A percentile compares a stretch with the other conserved stretches of the same genome.
These are phyloP conservation scores for Emmonsia crescens DNA, from an alignment of 2,329 filamentous ascomycete species.

Conservation along the genomic window DNA sequence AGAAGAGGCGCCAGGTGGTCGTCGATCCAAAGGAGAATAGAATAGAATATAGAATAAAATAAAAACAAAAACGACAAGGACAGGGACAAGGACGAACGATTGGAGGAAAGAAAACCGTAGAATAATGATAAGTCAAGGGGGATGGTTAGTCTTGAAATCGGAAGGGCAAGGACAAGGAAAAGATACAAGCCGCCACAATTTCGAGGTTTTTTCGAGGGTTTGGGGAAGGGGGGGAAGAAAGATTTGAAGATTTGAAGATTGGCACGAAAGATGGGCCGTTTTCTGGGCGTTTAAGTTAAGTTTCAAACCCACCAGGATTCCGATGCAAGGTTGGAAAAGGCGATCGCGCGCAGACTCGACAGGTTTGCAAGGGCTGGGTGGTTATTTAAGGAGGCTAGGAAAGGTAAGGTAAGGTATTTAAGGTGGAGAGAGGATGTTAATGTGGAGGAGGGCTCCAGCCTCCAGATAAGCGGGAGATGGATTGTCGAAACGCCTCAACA, in stretches of 20 bases:
- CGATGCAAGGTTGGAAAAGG: not conserved
- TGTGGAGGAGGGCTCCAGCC: not conserved
- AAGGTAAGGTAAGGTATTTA: not conserved
- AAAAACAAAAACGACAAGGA: too few relatives aligned
- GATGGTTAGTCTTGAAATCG: not conserved
- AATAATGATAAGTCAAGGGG: not conserved
- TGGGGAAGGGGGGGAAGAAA: not conserved
- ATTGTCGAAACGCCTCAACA: not conserved
- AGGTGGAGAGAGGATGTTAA: not conserved
- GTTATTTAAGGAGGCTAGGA: not conserved
- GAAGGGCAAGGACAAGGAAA: not conserved
- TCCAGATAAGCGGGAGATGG: not conserved
- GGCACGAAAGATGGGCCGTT: not conserved
- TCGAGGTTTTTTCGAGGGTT: not conserved
- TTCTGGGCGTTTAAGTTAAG: not conserved
- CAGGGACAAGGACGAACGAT: not conserved
- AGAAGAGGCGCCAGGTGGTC: not conserved
- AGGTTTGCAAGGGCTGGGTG: not conserved
- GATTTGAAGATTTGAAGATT: conserved; percentile 3
- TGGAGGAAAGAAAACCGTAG: not conserved
- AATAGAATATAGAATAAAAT: too few relatives aligned
- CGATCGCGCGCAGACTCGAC: not conserved
- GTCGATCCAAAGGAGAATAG: not conserved
- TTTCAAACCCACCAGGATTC: not conserved
- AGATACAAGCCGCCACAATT: not conserved